Evolutionary conservation across 257 asterid species (phyloP), one percentile per base, ranked within the genome.

Genomic region (Paulownia fortunei): DNA sequence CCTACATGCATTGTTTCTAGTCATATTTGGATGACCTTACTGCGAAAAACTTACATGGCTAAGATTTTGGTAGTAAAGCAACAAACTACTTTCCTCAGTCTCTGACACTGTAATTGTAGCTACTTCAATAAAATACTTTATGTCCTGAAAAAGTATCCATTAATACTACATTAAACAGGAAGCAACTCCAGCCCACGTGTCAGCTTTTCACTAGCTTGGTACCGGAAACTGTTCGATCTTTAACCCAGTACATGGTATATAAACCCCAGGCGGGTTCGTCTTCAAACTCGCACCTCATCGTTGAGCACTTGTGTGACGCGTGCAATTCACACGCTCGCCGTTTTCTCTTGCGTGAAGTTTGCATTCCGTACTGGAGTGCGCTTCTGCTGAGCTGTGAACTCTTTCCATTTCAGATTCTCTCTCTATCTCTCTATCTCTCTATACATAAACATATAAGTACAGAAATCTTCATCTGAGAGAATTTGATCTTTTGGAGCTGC

Each of bases 361-460:
- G 85, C 86, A 85, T 83, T 83, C 80, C 82, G 52, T 72, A 41
- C 72, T 70, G 84, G 84, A 84, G 49, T 79, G 83, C 87, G 65
- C 85, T 89, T 87, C 90, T 56, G 84, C 85, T 81, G 88, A 81
- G 82, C 39, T 32, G 65, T 67, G 68, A 61, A 10, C 36, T 69
- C 62, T 6, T 68, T 12, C 61, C 11, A 9, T n/a, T n/a, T n/a
- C n/a, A 2, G 3, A 0, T 9, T 67, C 73, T 72, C 54, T 7
- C 69, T 69, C 72, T 36, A 24, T 19, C 62, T 70, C 52, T 52
- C n/a, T n/a, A n/a, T n/a, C n/a, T n/a, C n/a, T n/a, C n/a, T n/a
- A n/a, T n/a, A n/a, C n/a, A n/a, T n/a, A n/a, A n/a, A n/a, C n/a
- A n/a, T n/a, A 65, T 24, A 63, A 30, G 27, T 26, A 44, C 16